Base-by-base conservation (phyloP, 2,329 filamentous ascomycete species). In the Sordariomycetes sp. region DNA sequence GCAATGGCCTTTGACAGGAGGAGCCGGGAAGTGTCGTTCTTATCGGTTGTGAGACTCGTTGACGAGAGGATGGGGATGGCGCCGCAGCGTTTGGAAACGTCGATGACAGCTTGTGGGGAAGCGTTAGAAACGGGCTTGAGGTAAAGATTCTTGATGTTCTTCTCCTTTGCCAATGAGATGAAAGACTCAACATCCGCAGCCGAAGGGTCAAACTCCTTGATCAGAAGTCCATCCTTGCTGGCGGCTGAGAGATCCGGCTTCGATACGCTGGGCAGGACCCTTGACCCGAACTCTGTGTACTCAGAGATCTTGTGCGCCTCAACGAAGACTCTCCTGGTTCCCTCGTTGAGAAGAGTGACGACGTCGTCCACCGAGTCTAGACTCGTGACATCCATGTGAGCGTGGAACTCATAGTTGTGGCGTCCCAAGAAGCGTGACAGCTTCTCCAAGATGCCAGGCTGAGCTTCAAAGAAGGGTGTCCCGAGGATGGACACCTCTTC, bases 251-350 rank as follows among this genome's bases (percentile, higher is more conserved):
- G 49, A 29, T 65, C 59, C 7, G 59, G 58, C 33, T 68, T 63
- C 10, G 58, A 58, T 10, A 73, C 61, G 16, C 63, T 59, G 3
- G 73, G 70, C 15, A 72, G 63, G 18, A 80, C 67, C 38, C 77
- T 65, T 28, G 66, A 61, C 28, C 69, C 72, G 42, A 74, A 76
- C 42, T 70, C 66, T 31, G 65, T 57, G 38, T 73, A 72, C 33
- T 68, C 61, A 8, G 67, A 64, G 34, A 93, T 64, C 53, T 86
- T 82, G 37, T 78, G 69, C 31, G 79, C 72, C 14, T 72, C 72
- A 33, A 94, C 83, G 55, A 96, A 92, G 41, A 92, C 81, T 54
- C 82, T 92, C 34, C 79, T 75, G 6, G 87, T 86, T 39, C 92
- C 92, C 42, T 79, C 75, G 55, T 98, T 85, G 36, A 98, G 75